phyloP scores from a whole-genome alignment of 75 land plant species.

The Pseudotsuga menziesii region DNA sequence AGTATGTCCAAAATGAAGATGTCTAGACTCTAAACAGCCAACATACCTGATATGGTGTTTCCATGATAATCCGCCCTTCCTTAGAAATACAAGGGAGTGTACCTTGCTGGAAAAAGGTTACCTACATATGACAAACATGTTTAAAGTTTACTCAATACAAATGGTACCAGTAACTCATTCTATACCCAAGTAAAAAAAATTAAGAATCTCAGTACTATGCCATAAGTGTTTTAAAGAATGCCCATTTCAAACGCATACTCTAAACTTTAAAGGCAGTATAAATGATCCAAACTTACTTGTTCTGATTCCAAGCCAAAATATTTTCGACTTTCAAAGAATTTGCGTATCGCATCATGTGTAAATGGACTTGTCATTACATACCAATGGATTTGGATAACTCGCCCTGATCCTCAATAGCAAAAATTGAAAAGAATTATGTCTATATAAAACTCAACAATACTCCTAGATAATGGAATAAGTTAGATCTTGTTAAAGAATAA shows the following conservation, averaged over 20 bases:
- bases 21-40: not conserved
- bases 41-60: constrained; percentile 68
- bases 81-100: constrained; percentile 84
- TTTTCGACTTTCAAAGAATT: constrained; percentile 72
- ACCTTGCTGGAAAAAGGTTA: constrained; percentile 92
- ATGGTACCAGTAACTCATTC: not conserved
- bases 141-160: not conserved
- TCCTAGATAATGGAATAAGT: not conserved
- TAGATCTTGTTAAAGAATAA: not conserved
- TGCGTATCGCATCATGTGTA: constrained; percentile 68
- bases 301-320: constrained; percentile 85
- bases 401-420: constrained; percentile 26
- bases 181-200: constrained; percentile 2
- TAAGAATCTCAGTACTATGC: not conserved
- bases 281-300: constrained; percentile 37
- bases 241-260: not conserved
- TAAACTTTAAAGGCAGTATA: not conserved
- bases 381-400: constrained; percentile 59
- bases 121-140: constrained; percentile 31
- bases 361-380: constrained; percentile 94
- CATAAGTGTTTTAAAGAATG: no score
- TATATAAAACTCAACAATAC: not conserved
- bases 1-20: not conserved
- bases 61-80: constrained; percentile 84
- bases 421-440: not conserved